These are phyloP conservation scores for Pythium sp. DNA, from an alignment of 352 stramenopile genomes.

Conservation along the genomic window DNA sequence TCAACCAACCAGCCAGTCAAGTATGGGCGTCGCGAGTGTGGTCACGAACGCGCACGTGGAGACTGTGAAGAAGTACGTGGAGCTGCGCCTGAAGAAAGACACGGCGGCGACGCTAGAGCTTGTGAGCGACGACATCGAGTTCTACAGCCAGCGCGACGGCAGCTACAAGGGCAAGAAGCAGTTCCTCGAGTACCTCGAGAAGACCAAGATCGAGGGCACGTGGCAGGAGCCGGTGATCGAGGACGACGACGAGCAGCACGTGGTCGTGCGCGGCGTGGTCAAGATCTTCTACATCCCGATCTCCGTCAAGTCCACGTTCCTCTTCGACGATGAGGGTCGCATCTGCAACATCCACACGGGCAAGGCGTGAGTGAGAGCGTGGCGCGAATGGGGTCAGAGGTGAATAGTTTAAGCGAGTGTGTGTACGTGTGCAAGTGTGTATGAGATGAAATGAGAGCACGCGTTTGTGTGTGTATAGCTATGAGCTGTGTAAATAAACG, in stretches of 20 bases:
- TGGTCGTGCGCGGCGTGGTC: conserved; percentile 47
- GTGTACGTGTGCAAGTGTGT: background rate
- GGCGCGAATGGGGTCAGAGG: background rate
- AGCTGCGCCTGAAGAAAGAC: conserved; percentile 37
- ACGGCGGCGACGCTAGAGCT: conserved; percentile 40
- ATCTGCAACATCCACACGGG: conserved; percentile 51
- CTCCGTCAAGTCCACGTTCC: conserved; percentile 48
- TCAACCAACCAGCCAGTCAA: too few species aligned
- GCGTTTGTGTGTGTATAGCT: background rate
- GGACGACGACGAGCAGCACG: conserved; percentile 41
- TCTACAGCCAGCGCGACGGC: conserved; percentile 50
- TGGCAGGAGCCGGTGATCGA: conserved; percentile 41
- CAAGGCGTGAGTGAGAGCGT: conserved; percentile 21
- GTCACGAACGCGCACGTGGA: conserved; percentile 40
- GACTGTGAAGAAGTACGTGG: conserved; percentile 41
- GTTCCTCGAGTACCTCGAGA: conserved; percentile 45
- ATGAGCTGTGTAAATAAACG: background rate
- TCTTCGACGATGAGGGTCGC: conserved; percentile 33
- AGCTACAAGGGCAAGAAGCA: conserved; percentile 41
- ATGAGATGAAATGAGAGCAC: background rate
- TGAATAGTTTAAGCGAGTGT: background rate
- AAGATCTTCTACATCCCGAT: conserved; percentile 55
- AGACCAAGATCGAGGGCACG: conserved; percentile 46
- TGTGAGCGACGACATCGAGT: conserved; percentile 51
- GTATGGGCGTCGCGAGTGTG: conserved; percentile 30